phyloP scores from a whole-genome alignment of 2,329 filamentous ascomycete genomes.

The Neofusicoccum laricinum region DNA sequence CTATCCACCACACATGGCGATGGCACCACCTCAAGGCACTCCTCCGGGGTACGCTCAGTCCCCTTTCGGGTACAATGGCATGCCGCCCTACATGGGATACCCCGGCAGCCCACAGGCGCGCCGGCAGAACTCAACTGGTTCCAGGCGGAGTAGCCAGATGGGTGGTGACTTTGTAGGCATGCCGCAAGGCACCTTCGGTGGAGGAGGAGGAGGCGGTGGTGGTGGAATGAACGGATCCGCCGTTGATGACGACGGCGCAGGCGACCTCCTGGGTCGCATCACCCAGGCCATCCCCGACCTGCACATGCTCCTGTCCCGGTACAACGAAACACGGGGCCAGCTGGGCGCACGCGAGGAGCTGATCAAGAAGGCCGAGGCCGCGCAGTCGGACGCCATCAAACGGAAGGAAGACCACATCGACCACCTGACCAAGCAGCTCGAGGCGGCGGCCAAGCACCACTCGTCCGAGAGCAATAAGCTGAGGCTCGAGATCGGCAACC shows the following conservation, averaged over 20 bases:
- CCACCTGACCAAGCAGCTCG: constrained; percentile 49
- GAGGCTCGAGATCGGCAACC: constrained; percentile 48
- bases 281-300: constrained; percentile 38
- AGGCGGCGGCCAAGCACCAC: constrained; percentile 48
- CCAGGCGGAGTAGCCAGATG: constrained; percentile 22
- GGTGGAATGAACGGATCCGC: constrained; percentile 18
- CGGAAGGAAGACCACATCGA: constrained; percentile 55
- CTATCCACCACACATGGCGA: constrained; percentile 26
- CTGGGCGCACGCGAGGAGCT: constrained; percentile 49
- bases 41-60: constrained; percentile 37
- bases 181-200: background rate
- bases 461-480: constrained; percentile 51
- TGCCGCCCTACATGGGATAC: constrained; percentile 34
- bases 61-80: constrained; percentile 27
- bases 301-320: constrained; percentile 40
- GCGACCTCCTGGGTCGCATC: constrained; percentile 38
- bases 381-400: constrained; percentile 51
- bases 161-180: background rate
- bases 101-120: constrained; percentile 29
- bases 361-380: constrained; percentile 47
- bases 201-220: background rate
- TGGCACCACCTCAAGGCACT: constrained; percentile 33
- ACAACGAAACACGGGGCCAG: constrained; percentile 51
- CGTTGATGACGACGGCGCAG: constrained; percentile 35
- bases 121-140: constrained; percentile 36